A percentile compares a stretch with the other conserved stretches of the same genome.
phyloP scores from a whole-genome alignment of 1,284 basidiomycete species.

The Neotropicomus parvogracilis region DNA sequence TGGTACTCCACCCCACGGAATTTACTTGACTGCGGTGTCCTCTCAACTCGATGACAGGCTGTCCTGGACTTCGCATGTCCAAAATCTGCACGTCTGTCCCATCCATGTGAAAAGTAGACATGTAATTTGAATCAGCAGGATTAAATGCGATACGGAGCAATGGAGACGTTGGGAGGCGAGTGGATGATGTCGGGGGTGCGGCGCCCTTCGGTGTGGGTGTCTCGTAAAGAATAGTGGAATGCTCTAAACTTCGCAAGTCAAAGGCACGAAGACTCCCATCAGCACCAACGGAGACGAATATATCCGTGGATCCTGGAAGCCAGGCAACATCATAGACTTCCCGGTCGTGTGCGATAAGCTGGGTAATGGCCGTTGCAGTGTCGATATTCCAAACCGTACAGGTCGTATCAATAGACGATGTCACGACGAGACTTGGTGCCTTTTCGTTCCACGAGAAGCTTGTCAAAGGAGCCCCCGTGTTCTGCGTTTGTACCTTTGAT shows the following conservation, averaged over 20 bases:
- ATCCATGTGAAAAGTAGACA: constrained; percentile 93
- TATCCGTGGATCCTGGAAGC: constrained; percentile 97
- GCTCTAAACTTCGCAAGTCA: constrained; percentile 92
- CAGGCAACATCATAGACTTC: constrained; percentile 98
- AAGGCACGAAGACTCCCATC: constrained; percentile 97
- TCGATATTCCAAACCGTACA: constrained; percentile 98
- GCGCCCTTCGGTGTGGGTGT: constrained; percentile 76
- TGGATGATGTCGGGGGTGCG: constrained; percentile 53
- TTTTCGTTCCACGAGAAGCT: constrained; percentile 96
- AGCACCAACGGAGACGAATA: constrained; percentile 97
- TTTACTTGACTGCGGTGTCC: constrained; percentile 78
- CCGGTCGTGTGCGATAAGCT: constrained; percentile 96
- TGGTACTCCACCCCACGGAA: constrained; percentile 84
- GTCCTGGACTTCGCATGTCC: constrained; percentile 91
- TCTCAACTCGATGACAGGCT: constrained; percentile 86
- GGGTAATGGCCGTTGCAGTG: constrained; percentile 92
- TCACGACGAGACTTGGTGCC: constrained; percentile 83
- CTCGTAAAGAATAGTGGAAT: constrained; percentile 98
- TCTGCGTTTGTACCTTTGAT: constrained; percentile 84
- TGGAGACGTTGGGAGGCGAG: constrained; percentile 74
- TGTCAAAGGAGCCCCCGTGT: constrained; percentile 84
- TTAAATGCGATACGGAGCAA: constrained; percentile 84
- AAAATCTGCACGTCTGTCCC: constrained; percentile 83
- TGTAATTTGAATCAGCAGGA: constrained; percentile 83
- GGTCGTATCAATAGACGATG: constrained; percentile 94